Evolutionary conservation across 2,329 filamentous ascomycete species (phyloP).

Genomic region (Xylariaceae sp.): DNA sequence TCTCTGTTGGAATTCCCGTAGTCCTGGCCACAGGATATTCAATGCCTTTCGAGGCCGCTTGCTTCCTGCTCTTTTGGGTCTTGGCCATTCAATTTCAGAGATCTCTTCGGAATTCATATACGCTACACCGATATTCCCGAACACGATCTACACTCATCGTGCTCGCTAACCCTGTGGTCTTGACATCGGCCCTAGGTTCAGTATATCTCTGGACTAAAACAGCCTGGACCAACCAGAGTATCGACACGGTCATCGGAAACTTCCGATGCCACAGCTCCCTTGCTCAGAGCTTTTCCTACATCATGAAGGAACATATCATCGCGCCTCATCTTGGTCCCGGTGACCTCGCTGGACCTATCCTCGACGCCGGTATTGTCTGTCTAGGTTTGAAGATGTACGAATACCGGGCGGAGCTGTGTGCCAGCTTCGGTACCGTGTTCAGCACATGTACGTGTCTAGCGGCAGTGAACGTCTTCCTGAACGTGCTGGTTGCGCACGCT

Average conservation of each 20-base stretch:
- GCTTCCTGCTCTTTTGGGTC: constrained; percentile 24
- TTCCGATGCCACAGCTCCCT: constrained; percentile 23
- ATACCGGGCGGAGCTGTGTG: constrained; percentile 27
- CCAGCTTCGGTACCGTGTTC: constrained; percentile 21
- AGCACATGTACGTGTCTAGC: constrained; percentile 22
- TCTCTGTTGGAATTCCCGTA: constrained; percentile 22
- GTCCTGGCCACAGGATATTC: constrained; percentile 19
- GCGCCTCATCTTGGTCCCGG: constrained; percentile 24
- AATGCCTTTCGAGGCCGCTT: constrained; percentile 24
- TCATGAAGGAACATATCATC: constrained; percentile 10
- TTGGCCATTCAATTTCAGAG: constrained; percentile 23
- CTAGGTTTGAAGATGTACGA: constrained; percentile 32
- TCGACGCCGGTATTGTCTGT: constrained; percentile 29
- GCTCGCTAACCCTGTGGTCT: constrained; percentile 24
- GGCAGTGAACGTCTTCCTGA: constrained; percentile 22
- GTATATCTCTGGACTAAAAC: constrained; percentile 27
- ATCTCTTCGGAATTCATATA: constrained; percentile 14
- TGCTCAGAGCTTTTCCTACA: constrained; percentile 18
- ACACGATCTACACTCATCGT: constrained; percentile 16
- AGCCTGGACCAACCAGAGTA: constrained; percentile 12
- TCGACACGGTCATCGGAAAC: constrained; percentile 14
- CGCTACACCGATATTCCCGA: constrained; percentile 12
- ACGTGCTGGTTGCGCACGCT: constrained; percentile 21
- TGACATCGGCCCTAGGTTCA: constrained; percentile 23
- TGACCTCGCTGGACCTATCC: constrained; percentile 22